These are phyloP conservation scores for Phyllosticta citribraziliensis DNA, from an alignment of 2,329 filamentous ascomycete genomes.

Conservation along the genomic window DNA sequence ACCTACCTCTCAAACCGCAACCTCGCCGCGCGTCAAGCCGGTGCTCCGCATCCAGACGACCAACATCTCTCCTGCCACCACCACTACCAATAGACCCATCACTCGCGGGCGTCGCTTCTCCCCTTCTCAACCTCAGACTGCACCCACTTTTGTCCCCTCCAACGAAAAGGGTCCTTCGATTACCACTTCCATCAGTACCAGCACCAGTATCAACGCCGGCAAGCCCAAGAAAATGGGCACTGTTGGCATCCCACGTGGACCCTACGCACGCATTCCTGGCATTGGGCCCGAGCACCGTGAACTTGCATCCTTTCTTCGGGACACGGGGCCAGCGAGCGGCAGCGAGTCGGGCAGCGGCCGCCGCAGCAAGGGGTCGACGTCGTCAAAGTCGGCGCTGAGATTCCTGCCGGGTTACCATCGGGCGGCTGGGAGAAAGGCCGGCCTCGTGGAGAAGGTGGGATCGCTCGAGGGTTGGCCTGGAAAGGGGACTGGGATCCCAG, in stretches of 20 bases:
- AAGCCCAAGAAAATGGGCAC: neutral
- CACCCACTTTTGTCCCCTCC: neutral
- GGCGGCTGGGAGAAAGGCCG: conserved; percentile 4
- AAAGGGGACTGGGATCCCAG: neutral
- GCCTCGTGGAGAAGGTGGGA: conserved; percentile 7
- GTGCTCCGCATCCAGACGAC: neutral
- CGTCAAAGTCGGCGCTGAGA: conserved; percentile 16
- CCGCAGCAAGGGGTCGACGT: neutral
- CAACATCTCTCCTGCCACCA: neutral
- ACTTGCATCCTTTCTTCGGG: conserved; percentile 29
- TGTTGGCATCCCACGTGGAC: neutral
- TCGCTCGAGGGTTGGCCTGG: conserved; percentile 6
- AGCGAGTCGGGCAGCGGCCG: neutral
- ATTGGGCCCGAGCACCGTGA: conserved; percentile 20
- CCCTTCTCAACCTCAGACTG: neutral
- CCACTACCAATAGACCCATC: neutral
- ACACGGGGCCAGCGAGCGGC: conserved; percentile 22
- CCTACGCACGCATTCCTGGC: conserved; percentile 14
- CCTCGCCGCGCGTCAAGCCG: neutral
- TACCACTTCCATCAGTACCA: neutral
- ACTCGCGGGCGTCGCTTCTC: neutral
- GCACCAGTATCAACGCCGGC: neutral
- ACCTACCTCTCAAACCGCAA: neutral
- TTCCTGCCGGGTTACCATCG: conserved; percentile 18
- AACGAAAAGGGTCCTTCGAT: neutral